Conservation (phyloP, 2,329 filamentous ascomycete species). For the Aspergillus novofumigatus region DNA sequence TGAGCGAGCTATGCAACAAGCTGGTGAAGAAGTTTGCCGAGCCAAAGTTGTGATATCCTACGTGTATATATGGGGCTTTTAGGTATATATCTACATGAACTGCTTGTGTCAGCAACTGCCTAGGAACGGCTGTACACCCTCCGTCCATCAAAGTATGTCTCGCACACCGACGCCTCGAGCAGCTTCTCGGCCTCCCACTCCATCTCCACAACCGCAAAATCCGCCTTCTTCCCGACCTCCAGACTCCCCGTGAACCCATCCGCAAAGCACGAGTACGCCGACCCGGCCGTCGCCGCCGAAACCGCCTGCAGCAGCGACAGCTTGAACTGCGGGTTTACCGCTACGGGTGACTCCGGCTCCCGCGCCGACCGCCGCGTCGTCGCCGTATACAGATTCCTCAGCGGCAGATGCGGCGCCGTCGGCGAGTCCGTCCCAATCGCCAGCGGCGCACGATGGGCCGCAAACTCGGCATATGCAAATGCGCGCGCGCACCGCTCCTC, state of each 20-base stretch:
- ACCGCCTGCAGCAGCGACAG: conserved; percentile 41
- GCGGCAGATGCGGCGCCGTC: conserved; percentile 43
- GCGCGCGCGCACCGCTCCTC: conserved; percentile 41
- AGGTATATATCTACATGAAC: background rate
- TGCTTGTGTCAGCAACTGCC: background rate
- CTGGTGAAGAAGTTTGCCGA: conserved; percentile 41
- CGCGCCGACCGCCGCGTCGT: conserved; percentile 45
- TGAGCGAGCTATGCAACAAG: conserved; percentile 56
- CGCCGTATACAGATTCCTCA: conserved; percentile 48
- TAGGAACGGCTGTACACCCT: conserved; percentile 20
- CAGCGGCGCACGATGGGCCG: conserved; percentile 37
- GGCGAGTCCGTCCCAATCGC: conserved; percentile 48
- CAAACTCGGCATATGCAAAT: conserved; percentile 49
- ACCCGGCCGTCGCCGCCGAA: conserved; percentile 42
- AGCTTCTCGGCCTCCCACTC: conserved; percentile 36
- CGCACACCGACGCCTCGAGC: conserved; percentile 34
- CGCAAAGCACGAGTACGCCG: conserved; percentile 44
- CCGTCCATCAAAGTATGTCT: conserved; percentile 43
- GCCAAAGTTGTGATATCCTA: background rate
- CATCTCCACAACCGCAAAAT: conserved; percentile 44
- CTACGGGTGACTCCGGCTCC: conserved; percentile 30
- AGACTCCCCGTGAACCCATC: conserved; percentile 38
- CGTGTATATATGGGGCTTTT: background rate
- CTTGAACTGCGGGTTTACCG: conserved; percentile 41
- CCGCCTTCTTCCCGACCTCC: conserved; percentile 38